Base-by-base conservation (phyloP, 1,139 yeast species). In the Pichia sp. region DNA sequence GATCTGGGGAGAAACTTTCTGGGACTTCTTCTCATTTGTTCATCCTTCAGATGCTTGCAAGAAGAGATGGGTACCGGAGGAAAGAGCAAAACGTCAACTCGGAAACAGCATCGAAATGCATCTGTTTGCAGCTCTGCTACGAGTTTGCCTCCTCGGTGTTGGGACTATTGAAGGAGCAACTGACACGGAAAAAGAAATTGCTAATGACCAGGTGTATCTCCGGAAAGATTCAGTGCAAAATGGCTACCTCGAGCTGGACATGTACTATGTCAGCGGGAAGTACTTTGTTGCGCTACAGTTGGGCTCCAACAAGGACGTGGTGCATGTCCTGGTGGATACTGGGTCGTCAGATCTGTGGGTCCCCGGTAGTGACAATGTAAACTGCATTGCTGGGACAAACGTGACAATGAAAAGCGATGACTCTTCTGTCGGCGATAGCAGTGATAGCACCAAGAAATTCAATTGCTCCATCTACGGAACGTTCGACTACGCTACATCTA, bases 291-390 rank as follows among this genome's bases (percentile, higher is more conserved):
- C 69, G 16, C 60, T 81, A 28, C 64, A 68, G 16, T 62, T 85
- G 18, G 91, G 93, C 2, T 75, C 86, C 0, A 75, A 81, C 3
- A 64, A 71, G 0, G 82, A 80, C 56, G 62, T 69, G 7, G 74
- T 84, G 30, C 68, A 70, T 5, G 81, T 83, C 2, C 67, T 80
- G 55, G 66, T 85, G 44, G 90, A 84, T 62, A 82, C 89, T 4
- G 89, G 89, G 0, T 82, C 87, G 2, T 74, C 86, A 4, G 90
- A 84, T 64, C 67, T 83, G 57, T 84, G 89, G 89, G 77, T 83
- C n/a, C 55, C 60, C 54, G 58, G 61, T 26, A 36, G 57, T 1
- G 58, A 60, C 23, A 65, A 67, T 51, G 58, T 64, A 2, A 62
- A 60, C 44, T 68, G 71, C 54, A 40, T 50, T 3, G 34, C 55